Base-by-base conservation (phyloP, 2,329 filamentous ascomycete genomes). In the Penicillium sp. region DNA sequence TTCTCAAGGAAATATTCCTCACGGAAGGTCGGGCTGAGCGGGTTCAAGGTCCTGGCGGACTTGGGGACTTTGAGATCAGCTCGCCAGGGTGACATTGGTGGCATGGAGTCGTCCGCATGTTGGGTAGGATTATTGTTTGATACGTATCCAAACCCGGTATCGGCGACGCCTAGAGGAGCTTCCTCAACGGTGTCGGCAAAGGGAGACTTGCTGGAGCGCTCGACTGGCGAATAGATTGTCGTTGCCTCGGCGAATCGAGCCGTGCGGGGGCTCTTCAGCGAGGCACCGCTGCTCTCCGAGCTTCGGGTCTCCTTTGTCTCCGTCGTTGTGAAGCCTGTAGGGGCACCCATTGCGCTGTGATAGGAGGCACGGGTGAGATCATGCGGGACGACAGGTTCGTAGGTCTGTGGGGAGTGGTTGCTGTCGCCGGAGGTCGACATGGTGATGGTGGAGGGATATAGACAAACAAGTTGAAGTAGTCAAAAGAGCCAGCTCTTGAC, bases 131-230 rank as follows among this genome's bases (percentile, higher is more conserved):
- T 78, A 65, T 82, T 82, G 67, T 85, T 74, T 62, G 80, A 82
- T 71, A 97, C 90, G 78, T 96, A 97, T 73, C 93, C 92, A 75
- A 98, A 97, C 64, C 93, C 93, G 63, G 96, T 85, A 78, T 96
- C 92, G 57, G 88, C 90, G 31, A 93, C 90, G 57, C 74, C 73
- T 37, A 52, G 79, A 27, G 80, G 77, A 67, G 78, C 78, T 71
- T 42, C 19, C 19, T 82, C 65, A 13, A 77, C 72, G 52, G 81
- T 81, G 56, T 85, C 80, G 60, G 77, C 74, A 66, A 85, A 84
- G 6, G 82, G 81, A n/a, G 79, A 79, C 52, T 68, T 67, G 39
- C 66, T 67, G 64, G 69, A 71, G 26, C 76, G 76, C 58, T 82
- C 83, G 64, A 86, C 79, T 44, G 86, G 85, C 26, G 85, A 88